These are phyloP conservation scores for Fraxinus sp. DNA, from an alignment of 305 asterid species.

Conservation along the genomic window DNA sequence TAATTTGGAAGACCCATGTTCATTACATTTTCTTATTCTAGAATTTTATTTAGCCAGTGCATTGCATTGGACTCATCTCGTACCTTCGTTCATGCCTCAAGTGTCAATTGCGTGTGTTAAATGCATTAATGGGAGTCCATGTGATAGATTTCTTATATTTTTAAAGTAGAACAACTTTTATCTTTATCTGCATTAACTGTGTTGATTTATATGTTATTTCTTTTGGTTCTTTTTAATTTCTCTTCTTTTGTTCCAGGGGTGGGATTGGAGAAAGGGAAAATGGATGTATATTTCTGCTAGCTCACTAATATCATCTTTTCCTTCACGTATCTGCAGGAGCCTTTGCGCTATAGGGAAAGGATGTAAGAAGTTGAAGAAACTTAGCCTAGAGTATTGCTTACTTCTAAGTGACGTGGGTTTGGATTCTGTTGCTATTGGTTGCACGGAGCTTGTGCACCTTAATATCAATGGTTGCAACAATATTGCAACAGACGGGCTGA, in stretches of 20 bases:
- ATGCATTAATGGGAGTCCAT: neutral
- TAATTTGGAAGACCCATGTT: neutral
- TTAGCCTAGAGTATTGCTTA: neutral
- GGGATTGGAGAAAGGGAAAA: neutral
- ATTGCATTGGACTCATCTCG: neutral
- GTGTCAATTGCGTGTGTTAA: neutral
- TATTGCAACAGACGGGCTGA: neutral
- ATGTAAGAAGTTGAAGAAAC: neutral
- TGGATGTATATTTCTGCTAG: neutral
- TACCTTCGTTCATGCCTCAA: neutral
- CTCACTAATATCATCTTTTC: neutral
- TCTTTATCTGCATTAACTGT: neutral
- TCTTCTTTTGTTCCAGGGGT: neutral
- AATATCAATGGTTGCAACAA: neutral
- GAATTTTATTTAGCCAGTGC: neutral
- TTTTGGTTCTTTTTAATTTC: neutral
- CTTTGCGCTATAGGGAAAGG: neutral
- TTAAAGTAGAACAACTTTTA: neutral
- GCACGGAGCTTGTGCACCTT: neutral
- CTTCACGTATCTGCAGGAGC: neutral
- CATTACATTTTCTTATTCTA: neutral
- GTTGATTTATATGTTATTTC: neutral
- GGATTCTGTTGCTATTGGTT: neutral
- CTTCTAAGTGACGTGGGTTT: neutral
- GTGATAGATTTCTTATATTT: neutral